Percentiles rank a stretch among this genome's conserved stretches.
Conservation (phyloP, 306 rosid genomes). For the Vigna reflexopilosa region DNA sequence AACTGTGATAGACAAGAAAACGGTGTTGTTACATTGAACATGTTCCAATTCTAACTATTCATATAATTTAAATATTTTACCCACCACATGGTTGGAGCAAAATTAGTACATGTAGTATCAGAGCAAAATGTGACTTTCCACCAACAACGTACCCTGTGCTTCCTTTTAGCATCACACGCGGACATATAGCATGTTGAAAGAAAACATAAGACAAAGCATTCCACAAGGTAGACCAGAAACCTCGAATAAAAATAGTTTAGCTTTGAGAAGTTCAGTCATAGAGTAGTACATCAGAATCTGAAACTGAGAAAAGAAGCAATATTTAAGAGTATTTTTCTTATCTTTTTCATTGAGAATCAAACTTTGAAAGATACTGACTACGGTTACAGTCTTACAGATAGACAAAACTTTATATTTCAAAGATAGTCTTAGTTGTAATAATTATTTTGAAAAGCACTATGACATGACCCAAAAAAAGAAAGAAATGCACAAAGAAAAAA, state of each 20-base stretch:
- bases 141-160: neutral
- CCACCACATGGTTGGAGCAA: neutral
- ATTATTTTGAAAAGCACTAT: slow-evolving; percentile 4
- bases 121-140: neutral
- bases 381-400: neutral
- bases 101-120: neutral
- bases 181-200: neutral
- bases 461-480: slow-evolving; percentile 16
- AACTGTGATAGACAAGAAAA: neutral
- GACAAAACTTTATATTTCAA: slow-evolving; percentile 13
- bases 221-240: neutral
- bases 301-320: neutral
- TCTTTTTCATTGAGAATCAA: neutral
- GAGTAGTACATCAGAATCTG: neutral
- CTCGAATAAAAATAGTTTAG: neutral
- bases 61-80: neutral
- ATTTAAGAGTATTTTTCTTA: neutral
- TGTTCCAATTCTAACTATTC: neutral
- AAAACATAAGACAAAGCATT: neutral
- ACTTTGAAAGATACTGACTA: slow-evolving; percentile 1
- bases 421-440: neutral
- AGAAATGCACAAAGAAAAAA: neutral
- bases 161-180: neutral
- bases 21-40: neutral
- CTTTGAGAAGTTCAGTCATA: neutral